Base-by-base conservation (phyloP, 2,329 filamentous ascomycete species). In the Calonectria crousiana region DNA sequence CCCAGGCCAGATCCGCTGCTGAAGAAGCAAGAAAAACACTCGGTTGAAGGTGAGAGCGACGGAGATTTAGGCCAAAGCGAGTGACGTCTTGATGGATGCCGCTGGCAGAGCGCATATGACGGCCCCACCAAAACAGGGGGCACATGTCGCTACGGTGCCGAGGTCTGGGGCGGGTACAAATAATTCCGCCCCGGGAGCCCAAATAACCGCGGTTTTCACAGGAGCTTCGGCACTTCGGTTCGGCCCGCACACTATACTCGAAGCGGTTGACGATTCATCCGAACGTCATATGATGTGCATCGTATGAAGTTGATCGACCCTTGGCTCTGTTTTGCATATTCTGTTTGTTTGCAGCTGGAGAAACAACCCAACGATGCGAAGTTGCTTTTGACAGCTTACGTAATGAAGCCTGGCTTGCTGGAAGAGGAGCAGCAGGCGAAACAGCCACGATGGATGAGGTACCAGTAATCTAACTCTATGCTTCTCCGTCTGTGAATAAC, bases 61-160 rank as follows among this genome's bases (percentile, higher is more conserved):
- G 26, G 26, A 32, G 20, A 49, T 44, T 47, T 69, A 36, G 32
- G 41, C 44, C 41, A 32, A 60, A 10, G 58, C 53, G 16, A 41
- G 14, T 44, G 56, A 69, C 41, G 53, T 64, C 56, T 4, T 41
- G 56, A 60, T 52, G 53, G 38, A 38, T 47, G 53, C 44, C 30
- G 28, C 44, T 47, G 34, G 47, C 30, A 36, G 44, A 47, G 47
- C 30, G 44, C 67, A 62, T 62, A 52, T 69, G 67, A 69, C 58
- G 58, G 53, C 34, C 65, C 53, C 53, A 28, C 56, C 36, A 18
- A 58, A 62, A 58, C 38, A 34, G 28, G 67, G 30, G 41, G 53
- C 67, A 69, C 67, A 69, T 69, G 67, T 62, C 36, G 49, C 28
- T 28, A 11, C 32, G 44, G 30, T 69, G 56, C 67, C 67, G 67